Evolutionary conservation across 371 early-diverging fungal genomes (phyloP), one percentile per base, ranked within the genome.

Genomic region (Mortierella sp.): DNA sequence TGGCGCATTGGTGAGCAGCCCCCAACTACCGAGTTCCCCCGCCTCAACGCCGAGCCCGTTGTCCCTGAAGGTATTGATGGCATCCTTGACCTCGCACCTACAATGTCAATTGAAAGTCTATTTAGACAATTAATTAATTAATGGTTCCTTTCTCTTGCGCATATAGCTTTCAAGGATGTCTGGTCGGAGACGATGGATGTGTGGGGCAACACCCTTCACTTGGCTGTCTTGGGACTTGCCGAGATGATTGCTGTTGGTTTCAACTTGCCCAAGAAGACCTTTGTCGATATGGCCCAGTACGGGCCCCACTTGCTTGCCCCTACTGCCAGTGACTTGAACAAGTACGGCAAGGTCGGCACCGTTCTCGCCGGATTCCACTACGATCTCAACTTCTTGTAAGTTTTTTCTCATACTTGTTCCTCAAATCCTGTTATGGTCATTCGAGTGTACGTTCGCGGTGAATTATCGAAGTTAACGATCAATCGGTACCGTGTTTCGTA

Each of bases 231-330:
- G 49, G 81, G 79, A 12, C 79, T 94, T 24, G 79, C 91, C 29
- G 91, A 94, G 87, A 92, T 94, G 94, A 82, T 90, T 24, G 92
- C 94, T 27, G 88, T 92, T 44, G 94, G 95, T 14, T 91, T 93
- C 41, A 93, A 88, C 2, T 82, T 94, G 72, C 89, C 89, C 43
- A 76, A 77, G 18, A 76, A 84, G 76, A 90, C 93, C 11, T 91
- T 94, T 82, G 77, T 88, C 41, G 83, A 89, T 38, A 81, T 90
- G 80, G 89, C 92, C 10, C 75, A 88, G 72, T 76, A 89, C 72
- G 95, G 94, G 27, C 93, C 95, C 72, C 95, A 95, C 80, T 78
- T 95, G 73, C 81, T 95, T 54, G 93, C 95, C 4, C 95, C 95
- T 7, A 94, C 95, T 51, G 95, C 90, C 48, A 88, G 89, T 70